phyloP scores from a whole-genome alignment of 257 asterid species.

The Gardenia jasminoides region DNA sequence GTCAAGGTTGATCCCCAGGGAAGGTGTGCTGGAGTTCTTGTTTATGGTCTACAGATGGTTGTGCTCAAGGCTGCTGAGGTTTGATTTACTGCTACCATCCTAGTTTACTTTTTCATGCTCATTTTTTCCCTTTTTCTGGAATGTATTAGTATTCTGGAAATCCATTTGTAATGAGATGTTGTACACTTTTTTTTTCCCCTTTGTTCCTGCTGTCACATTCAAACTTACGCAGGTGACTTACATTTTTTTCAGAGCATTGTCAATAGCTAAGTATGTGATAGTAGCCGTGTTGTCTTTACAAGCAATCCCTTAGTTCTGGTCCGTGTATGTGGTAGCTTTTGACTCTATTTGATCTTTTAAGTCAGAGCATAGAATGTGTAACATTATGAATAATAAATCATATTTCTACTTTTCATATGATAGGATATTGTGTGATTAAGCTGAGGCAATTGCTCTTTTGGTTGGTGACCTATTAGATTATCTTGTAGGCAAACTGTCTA shows the following conservation, averaged over 20 bases:
- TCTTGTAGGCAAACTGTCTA: neutral
- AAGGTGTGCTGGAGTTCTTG: slow-evolving; percentile 87
- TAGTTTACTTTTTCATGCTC: neutral
- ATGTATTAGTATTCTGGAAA: neutral
- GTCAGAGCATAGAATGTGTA: neutral
- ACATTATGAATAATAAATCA: too few relatives aligned
- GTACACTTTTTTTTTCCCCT: neutral
- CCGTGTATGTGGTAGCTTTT: neutral
- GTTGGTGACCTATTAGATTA: neutral
- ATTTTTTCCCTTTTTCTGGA: neutral
- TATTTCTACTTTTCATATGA: neutral
- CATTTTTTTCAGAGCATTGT: neutral
- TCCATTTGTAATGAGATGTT: neutral
- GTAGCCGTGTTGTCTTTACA: neutral
- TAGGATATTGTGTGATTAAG: neutral
- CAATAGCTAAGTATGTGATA: neutral
- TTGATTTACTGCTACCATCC: slow-evolving; percentile 17
- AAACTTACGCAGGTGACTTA: neutral
- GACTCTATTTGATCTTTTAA: neutral
- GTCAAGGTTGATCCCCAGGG: slow-evolving; percentile 94
- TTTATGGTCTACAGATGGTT: slow-evolving; percentile 82
- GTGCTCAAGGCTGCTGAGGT: slow-evolving; percentile 98
- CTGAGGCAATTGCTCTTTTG: neutral
- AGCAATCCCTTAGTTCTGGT: neutral
- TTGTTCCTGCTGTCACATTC: neutral